Evolutionary conservation across 129 eudicot species (phyloP), one percentile per base, ranked within the genome.

Genomic region (Flaveria linearis): DNA sequence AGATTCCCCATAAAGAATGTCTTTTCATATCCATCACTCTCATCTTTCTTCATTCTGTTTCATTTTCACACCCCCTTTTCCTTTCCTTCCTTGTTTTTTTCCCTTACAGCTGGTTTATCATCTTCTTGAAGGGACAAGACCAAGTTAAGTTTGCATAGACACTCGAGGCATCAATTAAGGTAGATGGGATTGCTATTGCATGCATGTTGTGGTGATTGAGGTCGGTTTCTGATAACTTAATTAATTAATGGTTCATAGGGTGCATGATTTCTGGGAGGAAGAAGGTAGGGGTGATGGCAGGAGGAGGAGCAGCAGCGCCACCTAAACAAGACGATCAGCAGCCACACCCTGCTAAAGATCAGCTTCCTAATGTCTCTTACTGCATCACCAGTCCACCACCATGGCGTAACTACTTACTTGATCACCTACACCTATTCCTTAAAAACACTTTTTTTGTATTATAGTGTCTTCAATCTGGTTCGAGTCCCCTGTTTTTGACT

Each of bases 371-470:
- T 71, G 87, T 90, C 78, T 85, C 92, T 81, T 90, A 85, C 58
- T 90, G 96, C 86, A 90, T 90, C 30, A 90, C 96, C 4, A 88
- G 97, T 61, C 97, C 97, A 62, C 97, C 97, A 66, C 97, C 97
- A 16, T 91, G 97, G 97, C 97, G 93, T 91, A 33, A 78, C 2
- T 83, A 30, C 41, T 33, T 5, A 33, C 39, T 36, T 36, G 7
- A 36, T 36, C 41, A 36, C 41, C 39, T 84, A 10, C 15, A 0
- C 13, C 51, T n/a, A 11, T 9, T 55, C 13, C 2, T 22, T 56
- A 16, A 7, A n/a, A 5, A 6, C 69, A 22, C 61, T 28, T 51
- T 2, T 9, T 22, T 23, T 66, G 36, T 3, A 30, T 30, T 30
- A 30, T 30, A 30, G 36, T 3, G 36, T 30, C 36, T 30, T 30